phyloP scores from a whole-genome alignment of 768 basidiomycete genomes.

The Thelephora ganbajun region DNA sequence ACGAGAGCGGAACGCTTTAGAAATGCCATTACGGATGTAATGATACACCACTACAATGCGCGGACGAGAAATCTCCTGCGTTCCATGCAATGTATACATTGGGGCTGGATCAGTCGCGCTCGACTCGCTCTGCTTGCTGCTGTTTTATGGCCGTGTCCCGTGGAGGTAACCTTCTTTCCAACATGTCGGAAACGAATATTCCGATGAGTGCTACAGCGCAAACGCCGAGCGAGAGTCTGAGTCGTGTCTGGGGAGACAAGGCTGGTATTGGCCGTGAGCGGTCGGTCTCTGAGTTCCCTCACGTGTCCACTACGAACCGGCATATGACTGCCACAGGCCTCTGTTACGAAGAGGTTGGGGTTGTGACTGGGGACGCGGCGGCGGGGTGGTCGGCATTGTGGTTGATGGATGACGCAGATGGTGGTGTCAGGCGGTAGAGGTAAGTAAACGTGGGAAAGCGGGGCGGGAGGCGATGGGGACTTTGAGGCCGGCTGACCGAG shows the following conservation, averaged over 20 bases:
- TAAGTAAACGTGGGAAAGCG: conserved; percentile 1
- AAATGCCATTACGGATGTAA: no score
- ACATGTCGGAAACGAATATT: conserved; percentile 16
- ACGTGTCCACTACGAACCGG: conserved; percentile 15
- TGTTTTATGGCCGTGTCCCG: no score
- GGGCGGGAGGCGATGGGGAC: not conserved
- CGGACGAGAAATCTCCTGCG: no score
- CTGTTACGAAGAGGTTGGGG: conserved; percentile 12
- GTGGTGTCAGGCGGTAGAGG: not conserved
- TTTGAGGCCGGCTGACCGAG: not conserved
- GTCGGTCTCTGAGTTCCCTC: not conserved
- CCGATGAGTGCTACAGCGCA: conserved; percentile 18
- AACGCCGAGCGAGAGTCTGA: conserved; percentile 18
- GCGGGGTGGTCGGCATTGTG: not conserved
- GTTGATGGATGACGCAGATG: not conserved
- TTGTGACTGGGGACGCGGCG: conserved; percentile 3
- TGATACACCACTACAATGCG: no score
- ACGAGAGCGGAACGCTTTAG: no score
- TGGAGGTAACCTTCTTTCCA: conserved; percentile 15
- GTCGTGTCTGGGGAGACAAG: conserved; percentile 19
- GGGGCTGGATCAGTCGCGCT: no score
- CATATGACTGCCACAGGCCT: conserved; percentile 30
- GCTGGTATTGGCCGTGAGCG: conserved; percentile 7
- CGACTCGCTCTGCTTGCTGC: no score
- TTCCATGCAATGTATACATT: no score